Evolutionary conservation across 2,329 filamentous ascomycete genomes (phyloP).

Genomic region (Diaporthe eres): DNA sequence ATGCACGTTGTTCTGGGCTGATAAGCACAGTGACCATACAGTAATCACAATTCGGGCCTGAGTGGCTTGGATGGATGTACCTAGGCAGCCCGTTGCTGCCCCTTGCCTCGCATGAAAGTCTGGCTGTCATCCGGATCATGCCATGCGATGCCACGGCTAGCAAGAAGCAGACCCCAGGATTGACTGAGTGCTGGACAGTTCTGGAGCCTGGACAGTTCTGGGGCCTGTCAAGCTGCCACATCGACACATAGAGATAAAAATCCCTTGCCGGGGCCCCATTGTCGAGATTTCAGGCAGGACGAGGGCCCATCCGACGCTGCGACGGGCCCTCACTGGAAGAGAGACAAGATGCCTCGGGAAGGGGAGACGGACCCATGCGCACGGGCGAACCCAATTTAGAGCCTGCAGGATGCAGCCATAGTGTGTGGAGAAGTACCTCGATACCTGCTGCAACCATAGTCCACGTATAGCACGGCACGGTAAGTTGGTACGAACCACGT

Average conservation of each 20-base stretch:
- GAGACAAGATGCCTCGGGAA: slow-evolving; percentile 14
- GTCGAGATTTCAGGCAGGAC: slow-evolving; percentile 25
- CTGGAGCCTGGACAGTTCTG: slow-evolving; percentile 1
- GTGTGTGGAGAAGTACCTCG: slow-evolving; percentile 19
- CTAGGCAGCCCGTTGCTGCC: neutral
- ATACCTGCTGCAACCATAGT: neutral
- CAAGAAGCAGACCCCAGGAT: slow-evolving; percentile 12
- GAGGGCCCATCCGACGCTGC: slow-evolving; percentile 11
- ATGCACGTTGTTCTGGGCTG: neutral
- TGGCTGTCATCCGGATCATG: slow-evolving; percentile 30
- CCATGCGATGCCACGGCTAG: slow-evolving; percentile 26
- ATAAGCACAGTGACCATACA: neutral
- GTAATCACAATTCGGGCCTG: neutral
- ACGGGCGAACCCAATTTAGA: slow-evolving; percentile 30
- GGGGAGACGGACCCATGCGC: slow-evolving; percentile 26
- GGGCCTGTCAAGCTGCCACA: slow-evolving; percentile 19
- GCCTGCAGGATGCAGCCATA: slow-evolving; percentile 27
- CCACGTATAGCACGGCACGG: neutral
- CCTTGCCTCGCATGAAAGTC: slow-evolving; percentile 23
- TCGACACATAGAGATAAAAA: slow-evolving; percentile 3
- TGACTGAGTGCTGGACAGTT: neutral
- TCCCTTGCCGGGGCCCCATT: slow-evolving; percentile 3
- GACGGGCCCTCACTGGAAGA: slow-evolving; percentile 1
- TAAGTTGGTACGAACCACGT: neutral
- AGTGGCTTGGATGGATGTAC: neutral